Conservation (phyloP, 2,329 filamentous ascomycete genomes). For the Colletotrichum musicola region DNA sequence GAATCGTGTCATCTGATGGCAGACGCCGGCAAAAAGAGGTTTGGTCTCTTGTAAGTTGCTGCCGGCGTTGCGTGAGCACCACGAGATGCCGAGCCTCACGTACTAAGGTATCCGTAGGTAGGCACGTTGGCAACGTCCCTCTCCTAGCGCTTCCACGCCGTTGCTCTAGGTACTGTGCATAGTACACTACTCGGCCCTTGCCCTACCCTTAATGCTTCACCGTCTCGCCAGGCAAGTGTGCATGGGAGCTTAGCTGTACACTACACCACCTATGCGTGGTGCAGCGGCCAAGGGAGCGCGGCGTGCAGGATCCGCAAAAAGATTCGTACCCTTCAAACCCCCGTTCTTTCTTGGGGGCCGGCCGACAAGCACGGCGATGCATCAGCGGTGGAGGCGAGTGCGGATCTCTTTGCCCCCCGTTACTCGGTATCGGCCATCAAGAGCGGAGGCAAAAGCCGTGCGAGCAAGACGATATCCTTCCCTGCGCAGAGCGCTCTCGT, state of each 20-base stretch:
- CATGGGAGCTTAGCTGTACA: background rate
- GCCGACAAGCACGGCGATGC: conserved; percentile 11
- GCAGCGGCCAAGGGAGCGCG: background rate
- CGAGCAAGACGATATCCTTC: no score
- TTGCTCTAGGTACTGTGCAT: no score
- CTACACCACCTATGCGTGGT: background rate
- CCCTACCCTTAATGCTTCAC: conserved; percentile 26
- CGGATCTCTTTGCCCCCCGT: background rate
- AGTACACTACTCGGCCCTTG: background rate
- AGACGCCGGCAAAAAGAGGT: background rate
- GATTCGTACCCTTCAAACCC: background rate
- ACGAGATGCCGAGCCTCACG: background rate
- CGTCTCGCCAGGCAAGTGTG: conserved; percentile 7
- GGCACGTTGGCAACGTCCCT: no score
- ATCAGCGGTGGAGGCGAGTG: conserved; percentile 23
- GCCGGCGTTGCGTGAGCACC: background rate
- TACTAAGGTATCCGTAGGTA: no score
- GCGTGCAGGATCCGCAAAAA: conserved; percentile 7
- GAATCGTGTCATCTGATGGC: background rate
- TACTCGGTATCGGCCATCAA: background rate
- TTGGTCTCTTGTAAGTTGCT: no score
- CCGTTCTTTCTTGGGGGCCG: conserved; percentile 34
- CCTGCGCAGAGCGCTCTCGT: no score
- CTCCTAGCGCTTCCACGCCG: no score
- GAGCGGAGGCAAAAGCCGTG: no score